Base-by-base conservation (phyloP, 176 grass and related monocot genomes). In the Oryza punctata region DNA sequence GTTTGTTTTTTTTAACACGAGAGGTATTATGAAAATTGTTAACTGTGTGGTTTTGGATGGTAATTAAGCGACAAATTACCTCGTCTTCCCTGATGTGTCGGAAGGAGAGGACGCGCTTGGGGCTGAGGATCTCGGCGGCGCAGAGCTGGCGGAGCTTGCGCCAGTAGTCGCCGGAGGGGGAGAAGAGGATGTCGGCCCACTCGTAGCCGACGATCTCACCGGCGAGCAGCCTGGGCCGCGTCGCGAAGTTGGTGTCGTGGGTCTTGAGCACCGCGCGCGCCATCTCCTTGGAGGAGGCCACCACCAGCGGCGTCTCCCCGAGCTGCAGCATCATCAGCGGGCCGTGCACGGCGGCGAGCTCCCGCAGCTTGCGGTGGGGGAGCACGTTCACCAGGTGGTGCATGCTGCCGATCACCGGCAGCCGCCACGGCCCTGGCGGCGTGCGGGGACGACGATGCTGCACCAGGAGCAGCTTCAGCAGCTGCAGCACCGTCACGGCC, bases 241-340 rank as follows among this genome's bases (percentile, higher is more conserved):
- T 76, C 9, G 73, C 49, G 29, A 76, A 76, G 73, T 76, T 76
- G 29, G 73, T 16, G 50, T 76, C 73, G 49, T 76, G 73, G 1
- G 73, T 76, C 73, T 60, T 76, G 49, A 76, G 73, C 73, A 76
- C 73, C 27, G 19, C 27, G 26, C 73, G 73, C 8, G 73, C 73
- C 29, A 5, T 23, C 73, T 76, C 73, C 73, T n/a, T 76, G 18
- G 73, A 76, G 16, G 73, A 14, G 7, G 28, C 75, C 19, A 78
- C 75, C 19, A 78, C 75, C 3, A 78, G 35, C 2, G 75, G 75
- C 5, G 35, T 65, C 35, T 65, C 21, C 2, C 75, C 75, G 1
- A 78, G 35, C 35, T n/a, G 75, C 10, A 78, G 75, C 35, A 44
- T 65, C 75, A 78, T 65, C 8, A 78, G 19, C 59, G 54, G 35